phyloP scores from a whole-genome alignment of 768 basidiomycete species.

The Mycena floridula region DNA sequence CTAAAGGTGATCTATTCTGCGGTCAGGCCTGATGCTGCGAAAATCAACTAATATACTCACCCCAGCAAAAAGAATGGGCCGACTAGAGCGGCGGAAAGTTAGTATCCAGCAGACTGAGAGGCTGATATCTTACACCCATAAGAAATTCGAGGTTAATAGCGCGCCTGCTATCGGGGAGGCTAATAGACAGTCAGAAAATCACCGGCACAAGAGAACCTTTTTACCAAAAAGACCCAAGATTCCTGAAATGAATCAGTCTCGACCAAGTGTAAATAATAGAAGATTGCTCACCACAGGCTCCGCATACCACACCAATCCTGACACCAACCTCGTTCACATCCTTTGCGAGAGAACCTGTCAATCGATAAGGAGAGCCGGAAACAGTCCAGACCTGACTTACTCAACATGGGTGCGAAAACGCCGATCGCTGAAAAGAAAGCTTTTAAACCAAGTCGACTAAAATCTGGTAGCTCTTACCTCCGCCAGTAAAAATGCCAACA shows the following conservation, averaged over 20 bases:
- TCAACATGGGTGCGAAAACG: not conserved
- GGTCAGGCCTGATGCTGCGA: not conserved
- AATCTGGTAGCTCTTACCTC: not conserved
- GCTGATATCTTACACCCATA: not conserved
- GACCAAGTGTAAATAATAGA: not conserved
- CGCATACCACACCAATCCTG: not conserved
- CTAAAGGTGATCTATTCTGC: not conserved
- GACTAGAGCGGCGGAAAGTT: not conserved
- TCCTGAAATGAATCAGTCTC: not conserved
- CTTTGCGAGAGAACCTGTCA: not conserved
- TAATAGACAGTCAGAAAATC: not conserved
- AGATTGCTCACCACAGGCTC: not conserved
- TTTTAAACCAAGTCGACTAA: not conserved
- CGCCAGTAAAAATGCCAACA: not conserved
- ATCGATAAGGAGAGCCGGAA: not conserved
- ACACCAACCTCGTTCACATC: not conserved
- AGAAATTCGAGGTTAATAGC: not conserved
- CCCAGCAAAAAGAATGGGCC: not conserved
- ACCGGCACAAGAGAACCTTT: not conserved
- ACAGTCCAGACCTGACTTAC: not conserved
- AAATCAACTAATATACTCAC: not conserved
- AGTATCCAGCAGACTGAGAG: not conserved
- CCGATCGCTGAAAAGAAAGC: not conserved
- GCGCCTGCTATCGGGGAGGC: not conserved
- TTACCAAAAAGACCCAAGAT: not conserved